Evolutionary conservation across 305 asterid species (phyloP).

Genomic region (Fraxinus greggii): DNA sequence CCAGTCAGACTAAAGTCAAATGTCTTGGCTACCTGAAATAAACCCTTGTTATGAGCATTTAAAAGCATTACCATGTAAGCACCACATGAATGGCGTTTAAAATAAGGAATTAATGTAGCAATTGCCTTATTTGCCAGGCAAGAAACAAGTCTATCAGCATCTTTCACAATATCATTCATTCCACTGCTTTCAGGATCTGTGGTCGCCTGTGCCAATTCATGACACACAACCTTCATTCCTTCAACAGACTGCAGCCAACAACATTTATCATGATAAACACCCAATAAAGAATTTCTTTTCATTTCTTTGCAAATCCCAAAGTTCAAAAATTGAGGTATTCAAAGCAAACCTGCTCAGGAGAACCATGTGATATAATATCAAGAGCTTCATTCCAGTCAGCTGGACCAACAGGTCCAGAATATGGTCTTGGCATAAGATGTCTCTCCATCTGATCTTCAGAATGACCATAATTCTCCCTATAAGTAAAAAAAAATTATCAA

Average conservation of each 20-base stretch:
- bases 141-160: slow-evolving; percentile 95
- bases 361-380: slow-evolving; percentile 73
- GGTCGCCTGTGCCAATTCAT: slow-evolving; percentile 79
- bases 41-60: slow-evolving; percentile 20
- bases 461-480: slow-evolving; percentile 69
- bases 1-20: slow-evolving; percentile 94
- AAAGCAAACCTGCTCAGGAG: slow-evolving; percentile 87
- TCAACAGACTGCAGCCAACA: slow-evolving; percentile 82
- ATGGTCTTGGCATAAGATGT: slow-evolving; percentile 46
- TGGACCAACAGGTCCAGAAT: slow-evolving; percentile 66
- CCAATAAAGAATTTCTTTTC: neutral
- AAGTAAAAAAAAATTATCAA: slow-evolving; percentile 17
- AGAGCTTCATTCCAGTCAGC: slow-evolving; percentile 96
- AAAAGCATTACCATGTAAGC: slow-evolving; percentile 18
- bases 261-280: neutral
- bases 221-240: slow-evolving; percentile 99
- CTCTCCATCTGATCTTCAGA: slow-evolving; percentile 70
- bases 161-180: slow-evolving; percentile 79
- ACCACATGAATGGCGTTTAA: slow-evolving; percentile 11
- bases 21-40: slow-evolving; percentile 85
- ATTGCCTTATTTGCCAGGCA: slow-evolving; percentile 93
- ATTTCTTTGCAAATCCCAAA: neutral
- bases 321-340: neutral
- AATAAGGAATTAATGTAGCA: slow-evolving; percentile 3
- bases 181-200: slow-evolving; percentile 82